Evolutionary conservation across 2,329 filamentous ascomycete species (phyloP), one percentile per base, ranked within the genome.

Genomic region (Aspergillus puulaauensis): DNA sequence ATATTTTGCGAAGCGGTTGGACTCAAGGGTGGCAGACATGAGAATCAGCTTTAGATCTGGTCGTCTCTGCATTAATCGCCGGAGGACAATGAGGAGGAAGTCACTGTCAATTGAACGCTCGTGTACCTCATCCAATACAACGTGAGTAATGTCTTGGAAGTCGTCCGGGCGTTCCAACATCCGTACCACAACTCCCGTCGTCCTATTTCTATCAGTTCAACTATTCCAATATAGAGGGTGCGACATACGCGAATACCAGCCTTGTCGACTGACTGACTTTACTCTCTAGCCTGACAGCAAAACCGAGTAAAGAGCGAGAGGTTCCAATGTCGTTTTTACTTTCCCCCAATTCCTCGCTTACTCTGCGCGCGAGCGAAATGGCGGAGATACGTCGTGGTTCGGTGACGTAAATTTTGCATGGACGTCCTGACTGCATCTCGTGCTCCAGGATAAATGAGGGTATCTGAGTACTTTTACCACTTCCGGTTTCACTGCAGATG

Each of bases 11-110:
- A 99, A 97, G 15, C 88, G 87, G 59, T 93, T 88, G 0, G 95
- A 91, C 73, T 99, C 91, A 7, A 99, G 91, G 0, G 95, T 99
- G 11, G 95, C 95, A 64, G 93, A 98, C 95, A 99, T 99, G 48
- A 99, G 83, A 39, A 99, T 83, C 19, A 99, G 89, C 75, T 96
- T 98, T 52, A 99, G 80, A 62, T 96, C 90, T 60, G 88, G 88
- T 54, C 93, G 84, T 64, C 85, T 84, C 31, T 83, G 73, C 77
- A 97, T 83, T 4, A 99, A 80, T 61, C 93, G 90, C 69, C 91
- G 91, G 51, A 99, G 82, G 1, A 98, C 90, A 65, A 99, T 95
- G 15, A 99, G 82, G 35, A 99, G 80, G 72, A 99, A 97, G 72
- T 99, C 95, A 56, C 93, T 96, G 71, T 99, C 95, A 65, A 99